Evolutionary conservation across 2,329 filamentous ascomycete species (phyloP).

Genomic region (Cladobotryum protrusum): DNA sequence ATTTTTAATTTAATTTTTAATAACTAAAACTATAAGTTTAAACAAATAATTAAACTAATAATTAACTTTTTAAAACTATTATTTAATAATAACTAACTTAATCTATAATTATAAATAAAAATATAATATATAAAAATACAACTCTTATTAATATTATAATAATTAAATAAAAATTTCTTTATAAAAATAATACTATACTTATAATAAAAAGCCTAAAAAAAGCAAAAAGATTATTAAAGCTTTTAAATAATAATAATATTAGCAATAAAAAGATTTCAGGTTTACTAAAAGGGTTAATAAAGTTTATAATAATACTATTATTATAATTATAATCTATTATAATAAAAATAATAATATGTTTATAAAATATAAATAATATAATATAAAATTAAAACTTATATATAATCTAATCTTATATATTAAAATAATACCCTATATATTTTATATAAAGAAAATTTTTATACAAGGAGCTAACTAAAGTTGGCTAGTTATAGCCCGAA

Average conservation of each 20-base stretch:
- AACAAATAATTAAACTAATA: not conserved
- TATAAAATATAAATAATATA: not conserved
- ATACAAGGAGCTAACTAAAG: not conserved
- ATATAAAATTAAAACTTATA: not conserved
- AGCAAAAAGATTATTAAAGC: not conserved
- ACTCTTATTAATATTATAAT: not conserved
- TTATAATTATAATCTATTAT: not conserved
- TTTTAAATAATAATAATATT: not conserved
- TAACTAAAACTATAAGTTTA: not conserved
- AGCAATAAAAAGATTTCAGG: not conserved
- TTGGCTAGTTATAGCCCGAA: not conserved
- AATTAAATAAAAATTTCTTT: not conserved
- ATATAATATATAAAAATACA: not conserved
- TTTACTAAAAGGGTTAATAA: not conserved
- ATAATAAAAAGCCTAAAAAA: not conserved
- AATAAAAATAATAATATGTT: not conserved
- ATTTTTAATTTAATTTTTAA: not conserved
- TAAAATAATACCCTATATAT: not conserved
- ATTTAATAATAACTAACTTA: not conserved
- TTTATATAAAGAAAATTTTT: not conserved
- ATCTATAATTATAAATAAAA: not conserved
- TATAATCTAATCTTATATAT: not conserved
- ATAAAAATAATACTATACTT: not conserved
- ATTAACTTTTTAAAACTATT: too few species aligned
- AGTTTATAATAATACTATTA: not conserved